phyloP scores from a whole-genome alignment of 768 basidiomycete species.

The Piloderma croceum region DNA sequence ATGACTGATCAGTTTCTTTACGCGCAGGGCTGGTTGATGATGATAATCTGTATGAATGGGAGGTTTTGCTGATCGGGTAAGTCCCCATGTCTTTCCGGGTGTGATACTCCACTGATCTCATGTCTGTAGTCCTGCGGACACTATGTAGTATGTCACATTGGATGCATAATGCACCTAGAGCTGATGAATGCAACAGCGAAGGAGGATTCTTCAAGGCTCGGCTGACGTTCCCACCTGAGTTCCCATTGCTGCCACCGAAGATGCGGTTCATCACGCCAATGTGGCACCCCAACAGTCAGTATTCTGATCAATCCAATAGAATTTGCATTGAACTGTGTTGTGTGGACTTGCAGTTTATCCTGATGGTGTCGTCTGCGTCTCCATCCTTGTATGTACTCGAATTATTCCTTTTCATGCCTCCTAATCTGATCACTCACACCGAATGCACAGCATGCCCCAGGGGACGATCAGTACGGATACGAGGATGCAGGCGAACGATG shows the following conservation, averaged over 20 bases:
- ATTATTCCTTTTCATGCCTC: not conserved
- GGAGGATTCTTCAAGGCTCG: constrained; percentile 94
- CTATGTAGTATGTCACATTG: constrained; percentile 65
- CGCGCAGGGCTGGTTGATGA: constrained; percentile 88
- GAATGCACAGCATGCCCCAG: constrained; percentile 74
- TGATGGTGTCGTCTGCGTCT: constrained; percentile 92
- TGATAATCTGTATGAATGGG: constrained; percentile 94
- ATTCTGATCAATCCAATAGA: too few species aligned
- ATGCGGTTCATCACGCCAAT: constrained; percentile 94
- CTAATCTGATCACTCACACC: not conserved
- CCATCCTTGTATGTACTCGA: constrained; percentile 66
- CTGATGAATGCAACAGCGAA: constrained; percentile 49
- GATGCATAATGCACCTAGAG: not conserved
- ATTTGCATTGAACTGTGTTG: too few species aligned
- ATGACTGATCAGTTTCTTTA: constrained; percentile 5
- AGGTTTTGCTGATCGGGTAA: constrained; percentile 90
- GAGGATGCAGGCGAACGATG: constrained; percentile 96
- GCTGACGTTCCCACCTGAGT: constrained; percentile 85
- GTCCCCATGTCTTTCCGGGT: constrained; percentile 18
- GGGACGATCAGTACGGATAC: constrained; percentile 94
- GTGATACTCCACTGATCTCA: constrained; percentile 16
- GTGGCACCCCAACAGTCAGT: constrained; percentile 96
- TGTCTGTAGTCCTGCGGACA: constrained; percentile 73
- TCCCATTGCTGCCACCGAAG: constrained; percentile 87
- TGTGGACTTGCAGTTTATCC: constrained; percentile 83